Base-by-base conservation (phyloP, 2,329 filamentous ascomycete genomes). In the Pezizomycotina sp. region DNA sequence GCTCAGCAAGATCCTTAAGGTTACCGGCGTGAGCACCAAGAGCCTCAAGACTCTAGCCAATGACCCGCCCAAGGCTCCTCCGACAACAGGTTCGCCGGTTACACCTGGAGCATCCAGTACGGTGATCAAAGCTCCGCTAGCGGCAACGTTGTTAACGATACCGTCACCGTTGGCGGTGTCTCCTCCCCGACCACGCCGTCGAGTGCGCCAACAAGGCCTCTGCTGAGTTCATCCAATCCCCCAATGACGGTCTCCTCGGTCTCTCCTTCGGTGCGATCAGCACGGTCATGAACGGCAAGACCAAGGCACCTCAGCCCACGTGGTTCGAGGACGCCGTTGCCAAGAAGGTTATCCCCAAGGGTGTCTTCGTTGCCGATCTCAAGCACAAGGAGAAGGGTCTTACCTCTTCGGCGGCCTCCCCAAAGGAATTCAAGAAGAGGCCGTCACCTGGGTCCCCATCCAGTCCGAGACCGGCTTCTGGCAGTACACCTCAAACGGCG, bases 291-390 rank as follows among this genome's bases (percentile, higher is more conserved):
- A n/a, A n/a, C n/a, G n/a, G n/a, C n/a, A n/a, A n/a, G n/a, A n/a
- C n/a, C n/a, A n/a, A n/a, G n/a, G n/a, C n/a, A n/a, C n/a, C n/a
- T n/a, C 52, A 64, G 53, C 74, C 75, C 1, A 81, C 76, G 7
- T 82, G 80, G 56, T 79, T 81, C 53, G 74, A 78, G 51, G 81
- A 77, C 53, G 60, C 77, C 48, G 66, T 69, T n/a, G n/a, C n/a
- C n/a, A n/a, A n/a, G n/a, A n/a, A n/a, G n/a, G n/a, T n/a, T n/a
- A n/a, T n/a, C n/a, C n/a, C n/a, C n/a, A n/a, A n/a, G n/a, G n/a
- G n/a, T n/a, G n/a, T n/a, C n/a, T n/a, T n/a, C n/a, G n/a, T n/a
- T n/a, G 68, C 64, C 27, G 58, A 60, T 43, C 57, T 71, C 38
- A 65, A 65, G 52, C 58, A 63, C 34, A 58, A 59, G 42, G 47